Percentiles rank a stretch among this genome's conserved stretches.
These are phyloP conservation scores for Solanum okadae DNA, from an alignment of 257 asterid species.

Conservation along the genomic window DNA sequence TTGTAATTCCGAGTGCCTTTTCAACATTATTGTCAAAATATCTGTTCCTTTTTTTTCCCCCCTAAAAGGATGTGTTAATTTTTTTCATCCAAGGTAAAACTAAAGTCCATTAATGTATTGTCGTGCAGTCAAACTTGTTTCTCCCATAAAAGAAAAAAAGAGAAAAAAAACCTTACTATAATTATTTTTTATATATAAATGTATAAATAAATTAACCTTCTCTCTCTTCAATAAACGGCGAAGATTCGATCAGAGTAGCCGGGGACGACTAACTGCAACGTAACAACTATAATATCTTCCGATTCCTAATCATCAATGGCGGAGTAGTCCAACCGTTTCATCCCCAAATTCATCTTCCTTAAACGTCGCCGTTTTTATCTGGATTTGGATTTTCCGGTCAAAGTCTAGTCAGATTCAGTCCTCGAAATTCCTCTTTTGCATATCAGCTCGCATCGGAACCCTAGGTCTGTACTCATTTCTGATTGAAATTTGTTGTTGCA, in stretches of 20 bases:
- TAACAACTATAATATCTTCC: constrained; percentile 4
- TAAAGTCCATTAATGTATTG: neutral
- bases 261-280: constrained; percentile 9
- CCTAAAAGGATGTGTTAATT: neutral
- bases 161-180: neutral
- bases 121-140: neutral
- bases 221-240: constrained; percentile 17
- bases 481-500: neutral
- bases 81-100: neutral
- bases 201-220: neutral
- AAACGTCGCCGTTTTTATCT: constrained; percentile 12
- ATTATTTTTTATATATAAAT: neutral
- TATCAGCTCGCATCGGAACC: constrained; percentile 25
- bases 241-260: constrained; percentile 21
- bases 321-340: constrained; percentile 26
- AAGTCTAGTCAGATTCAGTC: constrained; percentile 1
- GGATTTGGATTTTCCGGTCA: neutral
- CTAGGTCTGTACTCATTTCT: constrained; percentile 31
- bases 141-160: neutral
- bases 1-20: neutral
- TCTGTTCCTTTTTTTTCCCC: neutral
- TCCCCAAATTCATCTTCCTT: neutral
- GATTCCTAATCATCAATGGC: constrained; percentile 25
- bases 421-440: neutral
- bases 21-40: neutral